phyloP scores from a whole-genome alignment of 495 filamentous ascomycete species.

The Apodospora peruviana region DNA sequence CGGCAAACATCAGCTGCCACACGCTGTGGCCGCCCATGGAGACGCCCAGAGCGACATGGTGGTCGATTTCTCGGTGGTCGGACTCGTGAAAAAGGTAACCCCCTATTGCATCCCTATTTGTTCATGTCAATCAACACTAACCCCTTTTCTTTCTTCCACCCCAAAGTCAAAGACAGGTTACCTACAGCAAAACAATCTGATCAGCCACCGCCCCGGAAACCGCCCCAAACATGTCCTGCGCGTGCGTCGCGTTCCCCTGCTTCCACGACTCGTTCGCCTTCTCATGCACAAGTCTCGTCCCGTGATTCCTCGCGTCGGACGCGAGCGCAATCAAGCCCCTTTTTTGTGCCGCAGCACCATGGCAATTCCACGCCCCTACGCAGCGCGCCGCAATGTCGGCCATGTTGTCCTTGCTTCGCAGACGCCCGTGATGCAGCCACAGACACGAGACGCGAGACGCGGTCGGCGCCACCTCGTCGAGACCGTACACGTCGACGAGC shows the following conservation, averaged over 20 bases:
- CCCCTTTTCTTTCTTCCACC: neutral
- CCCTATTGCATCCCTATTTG: slow-evolving; percentile 61
- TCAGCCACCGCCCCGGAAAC: slow-evolving; percentile 67
- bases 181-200: slow-evolving; percentile 41
- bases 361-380: slow-evolving; percentile 30
- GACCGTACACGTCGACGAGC: slow-evolving; percentile 68
- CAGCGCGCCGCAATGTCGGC: slow-evolving; percentile 31
- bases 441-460: slow-evolving; percentile 58
- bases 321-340: slow-evolving; percentile 68
- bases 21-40: slow-evolving; percentile 85
- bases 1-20: slow-evolving; percentile 75
- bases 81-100: slow-evolving; percentile 62
- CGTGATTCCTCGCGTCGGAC: slow-evolving; percentile 91
- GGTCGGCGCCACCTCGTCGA: slow-evolving; percentile 58
- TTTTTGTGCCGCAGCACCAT: slow-evolving; percentile 10
- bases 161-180: neutral
- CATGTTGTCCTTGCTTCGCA: slow-evolving; percentile 67
- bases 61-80: slow-evolving; percentile 44
- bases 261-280: slow-evolving; percentile 70
- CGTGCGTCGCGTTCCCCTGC: slow-evolving; percentile 75
- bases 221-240: slow-evolving; percentile 74
- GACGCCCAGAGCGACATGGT: slow-evolving; percentile 72
- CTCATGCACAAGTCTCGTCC: slow-evolving; percentile 54
- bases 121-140: neutral
- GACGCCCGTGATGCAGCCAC: slow-evolving; percentile 82